phyloP scores from a whole-genome alignment of 805 yeast species.

The Ogataea philodendri region DNA sequence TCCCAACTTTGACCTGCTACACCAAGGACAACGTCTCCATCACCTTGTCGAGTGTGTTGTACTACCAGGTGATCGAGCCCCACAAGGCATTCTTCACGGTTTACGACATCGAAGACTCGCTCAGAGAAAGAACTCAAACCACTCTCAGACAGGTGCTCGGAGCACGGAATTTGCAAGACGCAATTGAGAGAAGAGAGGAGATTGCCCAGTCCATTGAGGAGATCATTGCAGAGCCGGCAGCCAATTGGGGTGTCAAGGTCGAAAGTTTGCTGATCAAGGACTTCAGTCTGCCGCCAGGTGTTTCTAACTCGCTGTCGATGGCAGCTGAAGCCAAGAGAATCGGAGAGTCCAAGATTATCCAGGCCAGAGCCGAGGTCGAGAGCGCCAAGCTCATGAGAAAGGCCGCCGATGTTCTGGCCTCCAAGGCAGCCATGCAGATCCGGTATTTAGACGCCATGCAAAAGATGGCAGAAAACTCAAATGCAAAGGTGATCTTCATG shows the following conservation, averaged over 20 bases:
- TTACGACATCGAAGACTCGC: constrained; percentile 50
- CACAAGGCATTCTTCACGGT: constrained; percentile 63
- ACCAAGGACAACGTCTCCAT: constrained; percentile 70
- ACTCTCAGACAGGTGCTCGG: constrained; percentile 73
- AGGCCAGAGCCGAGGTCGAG: constrained; percentile 74
- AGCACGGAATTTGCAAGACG: constrained; percentile 62
- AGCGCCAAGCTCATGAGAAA: constrained; percentile 73
- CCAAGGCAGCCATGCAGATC: constrained; percentile 76
- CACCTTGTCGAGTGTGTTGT: constrained; percentile 61
- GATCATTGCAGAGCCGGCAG: constrained; percentile 59
- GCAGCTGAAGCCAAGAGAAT: constrained; percentile 76
- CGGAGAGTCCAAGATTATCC: constrained; percentile 73
- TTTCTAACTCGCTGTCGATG: constrained; percentile 61
- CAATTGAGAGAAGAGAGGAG: constrained; percentile 70
- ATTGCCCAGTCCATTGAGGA: constrained; percentile 62
- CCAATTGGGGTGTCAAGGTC: constrained; percentile 67
- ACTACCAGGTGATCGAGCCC: constrained; percentile 66
- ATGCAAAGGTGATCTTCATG: constrained; percentile 72
- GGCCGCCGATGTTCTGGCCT: constrained; percentile 72
- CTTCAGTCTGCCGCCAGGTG: constrained; percentile 50
- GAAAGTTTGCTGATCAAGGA: constrained; percentile 71
- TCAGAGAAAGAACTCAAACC: constrained; percentile 67
- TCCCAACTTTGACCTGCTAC: constrained; percentile 66
- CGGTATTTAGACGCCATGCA: constrained; percentile 79
- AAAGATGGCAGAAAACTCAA: constrained; percentile 60